Base-by-base conservation (phyloP, 148 eudicot species). In the Rhododendron vialii region DNA sequence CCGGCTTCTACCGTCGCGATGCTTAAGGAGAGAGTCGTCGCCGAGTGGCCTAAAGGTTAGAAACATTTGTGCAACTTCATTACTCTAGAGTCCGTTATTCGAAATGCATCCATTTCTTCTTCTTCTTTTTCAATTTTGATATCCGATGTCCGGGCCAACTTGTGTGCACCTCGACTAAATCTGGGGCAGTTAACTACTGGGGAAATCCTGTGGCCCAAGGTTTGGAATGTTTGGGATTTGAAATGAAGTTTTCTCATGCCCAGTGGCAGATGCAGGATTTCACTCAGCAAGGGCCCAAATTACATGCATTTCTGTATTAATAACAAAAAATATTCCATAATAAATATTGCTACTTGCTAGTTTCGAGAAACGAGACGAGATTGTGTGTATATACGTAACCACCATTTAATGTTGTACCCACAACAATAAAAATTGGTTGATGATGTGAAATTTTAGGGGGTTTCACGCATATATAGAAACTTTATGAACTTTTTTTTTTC, bases 31-130 rank as follows among this genome's bases (percentile, higher is more conserved):
- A 89, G 93, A 84, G 86, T 95, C 84, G 91, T 95, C 26, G 69
- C 94, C 38, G 95, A 94, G 84, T 94, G 98, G 98, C 98, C 98
- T 63, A 93, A 94, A 93, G 98, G 98, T 95, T 80, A 17, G 82
- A 9, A 30, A 14, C 36, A 20, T 45, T 4, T 18, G 8, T 61
- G 26, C 69, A 7, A 61, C 20, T 86, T 28, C 33, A 8, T n/a
- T 51, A 7, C 65, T 33, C 86, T 73, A 5, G 24, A 22, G 50
- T 7, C 59, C 7, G 2, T 28, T n/a, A 18, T 41, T 41, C 6
- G 26, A 28, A 28, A 20, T 59, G 48, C 69, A 15, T 28, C 13
- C 65, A 59, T 20, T 20, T 13, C 55, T 13, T 51, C 9, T 47
- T 51, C 2, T 51, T 51, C 0, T 51, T 51, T 51, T 51, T 55